These are phyloP conservation scores for Phycomyces nitens DNA, from an alignment of 192 early-diverging fungal species.

Conservation along the genomic window DNA sequence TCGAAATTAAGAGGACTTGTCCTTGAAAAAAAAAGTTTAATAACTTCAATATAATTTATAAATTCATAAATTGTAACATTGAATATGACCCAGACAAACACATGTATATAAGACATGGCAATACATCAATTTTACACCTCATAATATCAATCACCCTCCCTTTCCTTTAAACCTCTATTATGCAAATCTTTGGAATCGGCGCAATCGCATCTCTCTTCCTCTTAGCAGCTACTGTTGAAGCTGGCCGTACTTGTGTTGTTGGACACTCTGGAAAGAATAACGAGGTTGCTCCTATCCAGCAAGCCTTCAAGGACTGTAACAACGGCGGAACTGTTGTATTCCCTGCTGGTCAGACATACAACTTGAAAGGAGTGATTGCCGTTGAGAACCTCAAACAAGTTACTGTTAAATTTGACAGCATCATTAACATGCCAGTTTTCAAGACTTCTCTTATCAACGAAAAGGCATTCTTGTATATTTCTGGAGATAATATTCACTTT, in stretches of 20 bases:
- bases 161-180: too few relatives aligned
- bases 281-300: slow-evolving; percentile 13
- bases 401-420: slow-evolving; percentile 16
- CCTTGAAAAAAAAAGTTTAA: too few relatives aligned
- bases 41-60: too few relatives aligned
- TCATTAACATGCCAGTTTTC: slow-evolving; percentile 7
- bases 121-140: too few relatives aligned
- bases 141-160: too few relatives aligned
- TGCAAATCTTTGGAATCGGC: too few relatives aligned
- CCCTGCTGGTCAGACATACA: slow-evolving; percentile 16
- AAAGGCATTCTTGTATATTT: slow-evolving; percentile 6
- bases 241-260: slow-evolving; percentile 15
- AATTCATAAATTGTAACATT: too few relatives aligned
- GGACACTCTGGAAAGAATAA: slow-evolving; percentile 4
- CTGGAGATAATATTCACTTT: slow-evolving; percentile 10
- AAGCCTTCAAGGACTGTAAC: slow-evolving; percentile 17
- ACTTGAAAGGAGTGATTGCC: slow-evolving; percentile 13
- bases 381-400: slow-evolving; percentile 6
- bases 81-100: too few relatives aligned
- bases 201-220: slow-evolving; percentile 9
- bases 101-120: too few relatives aligned
- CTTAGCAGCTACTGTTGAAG: slow-evolving; percentile 4
- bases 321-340: slow-evolving; percentile 23
- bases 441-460: slow-evolving; percentile 2
- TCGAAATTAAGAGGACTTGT: too few relatives aligned